Conservation (phyloP, 129 eudicot species). For the Dittrichia graveolens region DNA sequence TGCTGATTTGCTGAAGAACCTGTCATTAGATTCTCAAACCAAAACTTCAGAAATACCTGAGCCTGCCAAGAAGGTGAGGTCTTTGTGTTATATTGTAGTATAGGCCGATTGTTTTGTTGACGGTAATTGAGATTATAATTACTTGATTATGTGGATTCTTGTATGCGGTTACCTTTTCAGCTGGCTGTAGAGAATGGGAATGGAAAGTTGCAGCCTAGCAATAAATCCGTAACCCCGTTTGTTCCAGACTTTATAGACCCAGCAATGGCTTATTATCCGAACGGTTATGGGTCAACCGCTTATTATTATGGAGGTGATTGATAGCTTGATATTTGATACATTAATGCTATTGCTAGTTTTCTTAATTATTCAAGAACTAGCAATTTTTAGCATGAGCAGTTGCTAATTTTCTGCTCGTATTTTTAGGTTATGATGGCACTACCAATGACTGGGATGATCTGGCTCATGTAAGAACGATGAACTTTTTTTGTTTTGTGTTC, state of each 20-base stretch:
- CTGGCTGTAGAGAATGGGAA: constrained; percentile 40
- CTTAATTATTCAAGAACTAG: no score
- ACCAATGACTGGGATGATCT: constrained; percentile 65
- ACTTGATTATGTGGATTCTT: neutral
- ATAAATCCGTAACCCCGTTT: constrained; percentile 55
- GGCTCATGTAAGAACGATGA: constrained; percentile 46
- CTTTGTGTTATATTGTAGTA: neutral
- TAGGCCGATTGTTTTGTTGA: neutral
- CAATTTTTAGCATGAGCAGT: neutral
- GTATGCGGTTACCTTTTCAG: constrained; percentile 24
- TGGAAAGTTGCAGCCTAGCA: constrained; percentile 49
- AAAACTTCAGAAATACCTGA: constrained; percentile 58
- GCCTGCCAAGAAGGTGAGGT: constrained; percentile 64
- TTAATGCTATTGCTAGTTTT: neutral
- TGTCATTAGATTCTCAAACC: constrained; percentile 65
- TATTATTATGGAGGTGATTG: constrained; percentile 66
- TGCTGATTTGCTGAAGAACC: constrained; percentile 69
- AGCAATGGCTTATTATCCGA: constrained; percentile 48
- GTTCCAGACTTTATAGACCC: constrained; percentile 61
- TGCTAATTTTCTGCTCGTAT: neutral
- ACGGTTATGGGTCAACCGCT: constrained; percentile 45
- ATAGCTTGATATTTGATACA: neutral
- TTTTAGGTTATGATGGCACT: constrained; percentile 52
- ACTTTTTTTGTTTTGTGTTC: neutral
- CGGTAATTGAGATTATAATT: no score